Percentiles rank a stretch among this genome's conserved stretches.
Conservation (phyloP, 495 filamentous ascomycete genomes). For the Friedmanniomyces endolithicus region DNA sequence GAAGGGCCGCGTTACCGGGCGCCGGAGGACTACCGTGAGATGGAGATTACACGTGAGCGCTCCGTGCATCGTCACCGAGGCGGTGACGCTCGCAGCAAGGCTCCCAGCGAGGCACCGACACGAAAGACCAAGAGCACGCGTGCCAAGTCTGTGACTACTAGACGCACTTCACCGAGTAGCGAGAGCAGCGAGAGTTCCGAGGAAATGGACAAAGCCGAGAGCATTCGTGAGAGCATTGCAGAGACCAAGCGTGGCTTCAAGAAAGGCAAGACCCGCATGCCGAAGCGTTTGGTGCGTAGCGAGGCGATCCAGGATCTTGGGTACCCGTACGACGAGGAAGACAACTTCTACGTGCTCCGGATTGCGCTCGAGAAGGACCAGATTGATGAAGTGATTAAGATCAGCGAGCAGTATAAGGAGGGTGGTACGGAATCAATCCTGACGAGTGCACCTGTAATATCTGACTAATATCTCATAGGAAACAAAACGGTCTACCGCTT, state of each 20-base stretch:
- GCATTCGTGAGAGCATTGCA: slow-evolving; percentile 20
- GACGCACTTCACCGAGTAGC: slow-evolving; percentile 10
- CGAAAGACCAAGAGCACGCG: slow-evolving; percentile 10
- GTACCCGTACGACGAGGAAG: slow-evolving; percentile 82
- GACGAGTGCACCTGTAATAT: not conserved
- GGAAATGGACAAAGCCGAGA: slow-evolving; percentile 24
- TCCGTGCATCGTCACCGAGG: slow-evolving; percentile 19
- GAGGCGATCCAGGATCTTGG: slow-evolving; percentile 68
- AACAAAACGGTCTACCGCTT: slow-evolving; percentile 27
- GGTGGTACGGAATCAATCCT: slow-evolving; percentile 28
- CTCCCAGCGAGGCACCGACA: not conserved
- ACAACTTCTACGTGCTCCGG: slow-evolving; percentile 62
- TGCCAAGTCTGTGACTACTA: slow-evolving; percentile 12
- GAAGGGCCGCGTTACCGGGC: slow-evolving; percentile 27
- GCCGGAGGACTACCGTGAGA: slow-evolving; percentile 27
- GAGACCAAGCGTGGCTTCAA: slow-evolving; percentile 46
- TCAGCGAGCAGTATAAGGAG: slow-evolving; percentile 55
- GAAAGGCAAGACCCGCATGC: slow-evolving; percentile 80
- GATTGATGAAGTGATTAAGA: slow-evolving; percentile 74
- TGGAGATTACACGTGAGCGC: slow-evolving; percentile 24
- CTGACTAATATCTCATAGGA: slow-evolving; percentile 14
- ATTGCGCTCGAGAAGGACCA: slow-evolving; percentile 75
- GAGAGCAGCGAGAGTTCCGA: slow-evolving; percentile 25
- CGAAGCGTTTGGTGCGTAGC: slow-evolving; percentile 59
- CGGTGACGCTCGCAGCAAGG: not conserved